A percentile compares a stretch with the other conserved stretches of the same genome.
Evolutionary conservation across 176 grass and related monocot genomes (phyloP).

Genomic region (Musa troglodytarum): DNA sequence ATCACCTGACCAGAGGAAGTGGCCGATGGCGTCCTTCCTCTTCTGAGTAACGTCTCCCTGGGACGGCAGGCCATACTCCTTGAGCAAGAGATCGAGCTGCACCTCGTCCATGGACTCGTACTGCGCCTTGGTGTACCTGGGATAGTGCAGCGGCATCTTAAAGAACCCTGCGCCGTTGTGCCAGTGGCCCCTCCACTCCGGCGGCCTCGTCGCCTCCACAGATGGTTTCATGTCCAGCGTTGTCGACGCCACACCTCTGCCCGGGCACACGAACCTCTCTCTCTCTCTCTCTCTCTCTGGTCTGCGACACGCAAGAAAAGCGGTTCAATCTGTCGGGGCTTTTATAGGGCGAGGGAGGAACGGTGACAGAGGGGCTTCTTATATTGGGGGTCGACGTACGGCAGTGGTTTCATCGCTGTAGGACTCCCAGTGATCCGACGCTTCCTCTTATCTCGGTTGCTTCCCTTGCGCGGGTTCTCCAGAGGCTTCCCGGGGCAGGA

Average conservation of each 20-base stretch:
- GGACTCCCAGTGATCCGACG: too few species aligned
- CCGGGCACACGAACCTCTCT: background rate
- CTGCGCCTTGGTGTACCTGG: slow-evolving; percentile 9
- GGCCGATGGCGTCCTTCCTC: slow-evolving; percentile 7
- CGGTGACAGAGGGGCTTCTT: background rate
- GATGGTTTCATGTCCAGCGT: background rate
- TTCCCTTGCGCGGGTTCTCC: background rate
- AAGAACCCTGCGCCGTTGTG: background rate
- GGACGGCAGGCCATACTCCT: slow-evolving; percentile 8
- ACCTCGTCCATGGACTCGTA: slow-evolving; percentile 16
- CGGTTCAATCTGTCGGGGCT: background rate
- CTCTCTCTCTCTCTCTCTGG: background rate
- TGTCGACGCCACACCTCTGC: background rate
- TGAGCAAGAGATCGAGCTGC: background rate
- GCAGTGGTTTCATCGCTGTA: background rate
- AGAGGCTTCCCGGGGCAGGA: background rate
- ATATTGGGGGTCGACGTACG: background rate
- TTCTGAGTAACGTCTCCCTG: background rate
- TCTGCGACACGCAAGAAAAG: background rate
- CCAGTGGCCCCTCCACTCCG: background rate
- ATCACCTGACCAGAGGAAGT: background rate
- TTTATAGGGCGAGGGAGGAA: background rate
- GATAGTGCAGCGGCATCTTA: slow-evolving; percentile 23
- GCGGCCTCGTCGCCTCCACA: background rate
- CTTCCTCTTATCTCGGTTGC: too few species aligned